These are phyloP conservation scores for Ammopiptanthus mongolicus DNA, from an alignment of 306 rosid genomes.

Conservation along the genomic window DNA sequence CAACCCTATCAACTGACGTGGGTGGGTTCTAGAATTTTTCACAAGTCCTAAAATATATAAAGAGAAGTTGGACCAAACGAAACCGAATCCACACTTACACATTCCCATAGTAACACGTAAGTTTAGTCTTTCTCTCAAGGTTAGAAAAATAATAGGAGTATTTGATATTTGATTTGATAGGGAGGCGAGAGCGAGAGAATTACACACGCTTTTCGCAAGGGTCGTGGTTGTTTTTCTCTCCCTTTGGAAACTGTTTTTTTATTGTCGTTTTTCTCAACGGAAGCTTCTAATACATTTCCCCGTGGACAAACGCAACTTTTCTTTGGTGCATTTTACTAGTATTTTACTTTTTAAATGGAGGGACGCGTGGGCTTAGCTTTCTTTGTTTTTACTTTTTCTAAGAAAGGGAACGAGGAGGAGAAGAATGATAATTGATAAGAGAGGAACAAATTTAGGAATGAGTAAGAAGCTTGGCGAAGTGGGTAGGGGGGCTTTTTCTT, in stretches of 20 bases:
- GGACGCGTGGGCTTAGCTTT: constrained; percentile 39
- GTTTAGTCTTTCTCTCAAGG: background rate
- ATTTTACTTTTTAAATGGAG: background rate
- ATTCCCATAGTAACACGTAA: background rate
- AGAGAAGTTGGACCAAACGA: background rate
- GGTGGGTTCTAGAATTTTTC: constrained; percentile 69
- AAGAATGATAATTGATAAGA: background rate
- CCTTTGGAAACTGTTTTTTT: background rate
- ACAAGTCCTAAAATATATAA: constrained; percentile 18
- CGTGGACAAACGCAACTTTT: background rate
- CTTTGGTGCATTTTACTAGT: constrained; percentile 1
- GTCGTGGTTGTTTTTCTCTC: background rate
- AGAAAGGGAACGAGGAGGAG: background rate
- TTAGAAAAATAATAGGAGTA: too few species aligned
- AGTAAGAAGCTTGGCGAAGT: constrained; percentile 10
- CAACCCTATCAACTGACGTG: constrained; percentile 30
- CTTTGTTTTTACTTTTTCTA: background rate
- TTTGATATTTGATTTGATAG: too few species aligned
- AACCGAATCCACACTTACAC: constrained; percentile 30
- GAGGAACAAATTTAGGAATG: background rate
- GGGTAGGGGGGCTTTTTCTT: constrained; percentile 34
- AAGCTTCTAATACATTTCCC: constrained; percentile 51
- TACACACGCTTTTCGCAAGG: constrained; percentile 18
- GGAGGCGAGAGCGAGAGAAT: constrained; percentile 1
- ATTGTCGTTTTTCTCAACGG: constrained; percentile 6